A percentile compares a stretch with the other conserved stretches of the same genome.
Evolutionary conservation across 441 rosid species (phyloP).

Genomic region (Populus hybrid): DNA sequence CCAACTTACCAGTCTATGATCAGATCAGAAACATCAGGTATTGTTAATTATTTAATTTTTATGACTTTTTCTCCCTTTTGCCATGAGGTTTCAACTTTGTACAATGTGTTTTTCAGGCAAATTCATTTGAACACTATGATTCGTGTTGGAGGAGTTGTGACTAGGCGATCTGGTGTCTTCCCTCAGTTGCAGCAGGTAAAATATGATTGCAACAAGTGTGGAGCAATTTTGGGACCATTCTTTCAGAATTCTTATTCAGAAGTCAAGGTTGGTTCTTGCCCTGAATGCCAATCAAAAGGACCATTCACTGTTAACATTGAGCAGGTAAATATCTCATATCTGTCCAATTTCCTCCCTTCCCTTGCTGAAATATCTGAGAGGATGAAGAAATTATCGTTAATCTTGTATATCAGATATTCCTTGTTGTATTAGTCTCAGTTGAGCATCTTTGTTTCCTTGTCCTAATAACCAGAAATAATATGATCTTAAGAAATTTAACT

Average conservation of each 20-base stretch:
- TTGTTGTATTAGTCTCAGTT: slow-evolving; percentile 1
- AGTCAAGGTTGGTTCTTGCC: slow-evolving; percentile 98
- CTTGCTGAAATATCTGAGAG: background rate
- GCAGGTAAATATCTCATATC: slow-evolving; percentile 51
- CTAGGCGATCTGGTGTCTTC: slow-evolving; percentile 94
- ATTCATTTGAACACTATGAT: slow-evolving; percentile 97
- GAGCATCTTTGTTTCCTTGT: background rate
- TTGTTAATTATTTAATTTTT: background rate
- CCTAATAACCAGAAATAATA: background rate
- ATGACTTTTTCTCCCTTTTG: background rate
- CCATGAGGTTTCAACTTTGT: slow-evolving; percentile 7
- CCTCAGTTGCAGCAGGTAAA: slow-evolving; percentile 98
- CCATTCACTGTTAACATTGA: slow-evolving; percentile 94
- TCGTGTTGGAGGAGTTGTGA: slow-evolving; percentile 98
- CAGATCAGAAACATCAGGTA: slow-evolving; percentile 95
- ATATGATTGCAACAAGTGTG: slow-evolving; percentile 97
- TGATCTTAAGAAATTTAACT: background rate
- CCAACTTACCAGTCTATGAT: slow-evolving; percentile 92
- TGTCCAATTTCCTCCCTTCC: slow-evolving; percentile 9
- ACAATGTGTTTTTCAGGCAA: slow-evolving; percentile 53
- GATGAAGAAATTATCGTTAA: no score
- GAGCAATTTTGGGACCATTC: slow-evolving; percentile 88
- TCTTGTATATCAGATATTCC: background rate
- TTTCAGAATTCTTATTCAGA: slow-evolving; percentile 97
- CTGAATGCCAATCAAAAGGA: slow-evolving; percentile 96